Conservation (phyloP, 495 filamentous ascomycete species). For the Penicillium ucsense region DNA sequence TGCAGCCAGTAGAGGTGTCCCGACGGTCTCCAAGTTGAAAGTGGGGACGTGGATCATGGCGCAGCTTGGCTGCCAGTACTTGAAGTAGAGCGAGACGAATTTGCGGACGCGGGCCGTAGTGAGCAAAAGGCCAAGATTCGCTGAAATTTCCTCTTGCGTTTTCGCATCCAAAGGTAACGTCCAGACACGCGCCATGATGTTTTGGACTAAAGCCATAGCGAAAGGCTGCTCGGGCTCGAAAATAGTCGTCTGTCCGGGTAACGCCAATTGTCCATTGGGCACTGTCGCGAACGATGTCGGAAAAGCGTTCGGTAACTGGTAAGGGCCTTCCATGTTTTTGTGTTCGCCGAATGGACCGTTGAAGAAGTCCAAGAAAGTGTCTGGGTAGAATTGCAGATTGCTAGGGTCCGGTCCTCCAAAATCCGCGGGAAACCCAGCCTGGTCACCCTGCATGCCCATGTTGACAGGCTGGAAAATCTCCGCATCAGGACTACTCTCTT, state of each 20-base stretch:
- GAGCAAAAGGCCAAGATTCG: slow-evolving; percentile 29
- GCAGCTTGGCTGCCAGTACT: slow-evolving; percentile 39
- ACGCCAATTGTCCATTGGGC: slow-evolving; percentile 11
- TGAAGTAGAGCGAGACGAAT: slow-evolving; percentile 32
- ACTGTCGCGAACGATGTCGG: slow-evolving; percentile 4
- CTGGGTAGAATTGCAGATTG: slow-evolving; percentile 27
- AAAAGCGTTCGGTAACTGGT: slow-evolving; percentile 12
- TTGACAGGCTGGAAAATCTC: slow-evolving; percentile 11
- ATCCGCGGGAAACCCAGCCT: slow-evolving; percentile 8
- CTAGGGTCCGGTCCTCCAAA: slow-evolving; percentile 19
- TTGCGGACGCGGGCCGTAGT: slow-evolving; percentile 34
- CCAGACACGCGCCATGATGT: slow-evolving; percentile 28
- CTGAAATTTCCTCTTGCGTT: slow-evolving; percentile 31
- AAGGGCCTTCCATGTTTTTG: slow-evolving; percentile 18
- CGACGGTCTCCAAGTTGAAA: slow-evolving; percentile 28
- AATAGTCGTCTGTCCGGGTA: slow-evolving; percentile 9
- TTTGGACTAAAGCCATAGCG: slow-evolving; percentile 27
- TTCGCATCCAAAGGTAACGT: slow-evolving; percentile 28
- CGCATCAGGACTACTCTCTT: slow-evolving; percentile 10
- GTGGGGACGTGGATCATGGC: slow-evolving; percentile 31
- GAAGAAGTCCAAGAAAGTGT: slow-evolving; percentile 35
- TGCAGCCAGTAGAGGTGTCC: slow-evolving; percentile 28
- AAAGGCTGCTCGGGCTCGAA: slow-evolving; percentile 31
- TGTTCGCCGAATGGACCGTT: slow-evolving; percentile 30
- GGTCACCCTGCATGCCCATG: slow-evolving; percentile 3